Conservation (phyloP, 1,284 basidiomycete genomes). For the Cyathus olla region DNA sequence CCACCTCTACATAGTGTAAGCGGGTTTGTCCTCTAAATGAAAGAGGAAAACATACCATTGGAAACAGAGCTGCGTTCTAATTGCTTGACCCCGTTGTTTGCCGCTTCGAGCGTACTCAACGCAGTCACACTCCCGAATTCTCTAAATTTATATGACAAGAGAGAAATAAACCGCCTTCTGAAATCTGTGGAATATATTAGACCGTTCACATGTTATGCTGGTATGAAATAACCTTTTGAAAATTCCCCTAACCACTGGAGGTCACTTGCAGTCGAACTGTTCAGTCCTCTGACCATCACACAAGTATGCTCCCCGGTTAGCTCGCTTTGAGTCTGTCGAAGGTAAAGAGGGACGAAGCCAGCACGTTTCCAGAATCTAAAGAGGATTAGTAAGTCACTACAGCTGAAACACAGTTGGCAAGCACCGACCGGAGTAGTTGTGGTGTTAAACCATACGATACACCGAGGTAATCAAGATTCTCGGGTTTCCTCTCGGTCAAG, state of each 20-base stretch:
- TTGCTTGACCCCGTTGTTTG: conserved; percentile 71
- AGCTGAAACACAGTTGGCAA: neutral
- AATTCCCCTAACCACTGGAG: conserved; percentile 92
- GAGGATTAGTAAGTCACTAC: neutral
- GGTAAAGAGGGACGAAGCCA: conserved; percentile 92
- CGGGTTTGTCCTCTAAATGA: neutral
- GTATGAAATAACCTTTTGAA: conserved; percentile 76
- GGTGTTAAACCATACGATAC: conserved; percentile 97
- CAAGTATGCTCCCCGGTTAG: conserved; percentile 98
- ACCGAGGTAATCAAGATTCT: conserved; percentile 94
- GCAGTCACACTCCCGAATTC: conserved; percentile 92
- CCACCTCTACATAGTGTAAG: conserved; percentile 52
- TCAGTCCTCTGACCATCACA: conserved; percentile 89
- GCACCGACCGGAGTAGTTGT: conserved; percentile 77
- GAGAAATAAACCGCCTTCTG: conserved; percentile 88
- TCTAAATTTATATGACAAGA: conserved; percentile 95
- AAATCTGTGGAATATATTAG: conserved; percentile 72
- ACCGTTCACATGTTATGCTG: neutral
- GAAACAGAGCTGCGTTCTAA: conserved; percentile 45
- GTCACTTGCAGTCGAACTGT: conserved; percentile 72
- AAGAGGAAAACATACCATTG: neutral
- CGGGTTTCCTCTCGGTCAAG: conserved; percentile 91
- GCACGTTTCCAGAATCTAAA: conserved; percentile 94
- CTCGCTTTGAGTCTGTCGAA: conserved; percentile 95
- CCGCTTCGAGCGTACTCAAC: conserved; percentile 90